These are phyloP conservation scores for Plasmodium vivax DNA, from an alignment of 169 alveolate genomes.

Conservation along the genomic window DNA sequence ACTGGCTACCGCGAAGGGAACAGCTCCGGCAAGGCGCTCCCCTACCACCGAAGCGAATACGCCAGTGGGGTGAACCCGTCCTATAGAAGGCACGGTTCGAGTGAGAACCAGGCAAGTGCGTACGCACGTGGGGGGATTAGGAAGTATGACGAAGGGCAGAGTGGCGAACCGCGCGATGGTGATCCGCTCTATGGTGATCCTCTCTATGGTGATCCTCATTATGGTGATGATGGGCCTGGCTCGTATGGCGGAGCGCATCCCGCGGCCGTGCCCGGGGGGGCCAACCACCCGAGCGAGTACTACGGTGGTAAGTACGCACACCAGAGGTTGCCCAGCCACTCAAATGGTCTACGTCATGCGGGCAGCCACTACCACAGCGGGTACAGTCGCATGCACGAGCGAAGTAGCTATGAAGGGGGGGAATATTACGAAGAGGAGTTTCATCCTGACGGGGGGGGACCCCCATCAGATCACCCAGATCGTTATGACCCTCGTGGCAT, in stretches of 20 bases:
- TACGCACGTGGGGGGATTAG: constrained; percentile 4
- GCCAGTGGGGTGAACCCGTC: neutral
- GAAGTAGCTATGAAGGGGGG: constrained; percentile 5
- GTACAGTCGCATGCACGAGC: neutral
- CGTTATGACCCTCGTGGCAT: neutral
- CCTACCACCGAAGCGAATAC: neutral
- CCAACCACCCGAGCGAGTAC: neutral
- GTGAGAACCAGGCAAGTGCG: neutral
- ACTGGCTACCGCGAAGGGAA: neutral
- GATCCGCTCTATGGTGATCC: too few relatives aligned
- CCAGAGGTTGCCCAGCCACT: neutral
- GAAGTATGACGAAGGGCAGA: neutral
- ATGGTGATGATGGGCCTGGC: neutral
- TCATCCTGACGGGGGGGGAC: neutral
- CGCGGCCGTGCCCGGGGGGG: neutral
- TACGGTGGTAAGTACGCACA: neutral
- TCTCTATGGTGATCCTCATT: neutral
- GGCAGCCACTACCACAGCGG: neutral
- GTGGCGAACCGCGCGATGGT: too few relatives aligned
- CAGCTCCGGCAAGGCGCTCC: neutral
- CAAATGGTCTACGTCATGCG: neutral
- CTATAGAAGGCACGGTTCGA: neutral
- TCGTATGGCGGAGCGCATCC: neutral
- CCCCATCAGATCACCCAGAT: neutral
- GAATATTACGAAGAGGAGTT: neutral